A percentile compares a stretch with the other conserved stretches of the same genome.
These are phyloP conservation scores for Sideroxylon spinosum DNA, from an alignment of 179 eudicot species.

Conservation along the genomic window DNA sequence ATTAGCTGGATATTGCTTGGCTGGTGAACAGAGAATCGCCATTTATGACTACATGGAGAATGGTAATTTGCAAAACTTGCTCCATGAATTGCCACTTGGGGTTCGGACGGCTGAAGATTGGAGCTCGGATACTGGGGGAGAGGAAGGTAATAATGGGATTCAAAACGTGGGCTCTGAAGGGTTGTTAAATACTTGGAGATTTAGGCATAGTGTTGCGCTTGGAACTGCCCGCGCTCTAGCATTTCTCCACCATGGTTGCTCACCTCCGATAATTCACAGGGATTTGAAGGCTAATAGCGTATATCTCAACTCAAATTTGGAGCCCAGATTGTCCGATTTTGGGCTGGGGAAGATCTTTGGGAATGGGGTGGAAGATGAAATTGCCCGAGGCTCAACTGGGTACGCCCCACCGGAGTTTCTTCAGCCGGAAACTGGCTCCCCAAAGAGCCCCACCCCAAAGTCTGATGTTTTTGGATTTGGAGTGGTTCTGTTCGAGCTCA, in stretches of 20 bases:
- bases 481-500: slow-evolving; percentile 53
- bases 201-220: slow-evolving; percentile 52
- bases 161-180: slow-evolving; percentile 41
- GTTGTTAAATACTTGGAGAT: slow-evolving; percentile 42
- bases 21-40: slow-evolving; percentile 59
- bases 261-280: slow-evolving; percentile 53
- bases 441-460: slow-evolving; percentile 36
- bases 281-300: slow-evolving; percentile 58
- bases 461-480: slow-evolving; percentile 62
- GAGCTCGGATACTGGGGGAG: slow-evolving; percentile 60
- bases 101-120: slow-evolving; percentile 47
- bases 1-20: slow-evolving; percentile 56
- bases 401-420: slow-evolving; percentile 52
- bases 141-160: slow-evolving; percentile 35
- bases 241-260: slow-evolving; percentile 65
- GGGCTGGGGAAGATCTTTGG: slow-evolving; percentile 55
- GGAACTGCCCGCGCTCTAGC: slow-evolving; percentile 64
- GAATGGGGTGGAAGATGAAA: slow-evolving; percentile 36
- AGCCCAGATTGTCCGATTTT: slow-evolving; percentile 58
- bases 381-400: slow-evolving; percentile 47
- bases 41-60: slow-evolving; percentile 64
- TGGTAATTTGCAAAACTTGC: slow-evolving; percentile 55
- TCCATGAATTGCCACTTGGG: slow-evolving; percentile 57
- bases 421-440: slow-evolving; percentile 29
- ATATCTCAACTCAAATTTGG: slow-evolving; percentile 45